Evolutionary conservation across 2,329 filamentous ascomycete genomes (phyloP).

Genomic region (Bipolaris bicolor): DNA sequence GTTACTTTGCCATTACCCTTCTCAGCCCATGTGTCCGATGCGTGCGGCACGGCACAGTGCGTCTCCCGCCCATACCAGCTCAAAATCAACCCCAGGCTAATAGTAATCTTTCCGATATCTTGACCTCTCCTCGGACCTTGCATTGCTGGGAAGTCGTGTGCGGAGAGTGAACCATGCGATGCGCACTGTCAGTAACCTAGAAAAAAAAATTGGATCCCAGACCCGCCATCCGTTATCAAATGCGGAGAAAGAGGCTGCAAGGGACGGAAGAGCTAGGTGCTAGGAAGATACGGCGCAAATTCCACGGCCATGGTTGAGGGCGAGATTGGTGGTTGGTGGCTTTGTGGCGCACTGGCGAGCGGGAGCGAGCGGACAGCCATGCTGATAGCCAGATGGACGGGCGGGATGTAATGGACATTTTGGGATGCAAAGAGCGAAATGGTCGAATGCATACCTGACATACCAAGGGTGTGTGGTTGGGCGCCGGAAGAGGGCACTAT

Average conservation of each 20-base stretch:
- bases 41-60: neutral
- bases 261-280: neutral
- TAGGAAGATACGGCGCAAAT: neutral
- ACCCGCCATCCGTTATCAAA: constrained; percentile 2
- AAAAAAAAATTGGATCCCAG: neutral
- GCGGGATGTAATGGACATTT: constrained; percentile 16
- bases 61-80: neutral
- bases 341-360: constrained; percentile 2
- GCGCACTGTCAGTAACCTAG: neutral
- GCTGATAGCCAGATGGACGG: neutral
- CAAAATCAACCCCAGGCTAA: neutral
- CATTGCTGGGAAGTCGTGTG: neutral
- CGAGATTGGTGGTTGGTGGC: neutral
- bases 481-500: neutral
- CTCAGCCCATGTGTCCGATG: neutral
- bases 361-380: neutral
- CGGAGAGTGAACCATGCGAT: neutral
- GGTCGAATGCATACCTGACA: too few species aligned
- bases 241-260: constrained; percentile 5
- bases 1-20: neutral
- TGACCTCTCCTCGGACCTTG: neutral
- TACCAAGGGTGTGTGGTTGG: neutral
- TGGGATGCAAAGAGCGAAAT: constrained; percentile 16
- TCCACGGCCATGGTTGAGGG: neutral
- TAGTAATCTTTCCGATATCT: neutral